Base-by-base conservation (phyloP, 2,329 filamentous ascomycete genomes). In the Fusarium sarcochroum region DNA sequence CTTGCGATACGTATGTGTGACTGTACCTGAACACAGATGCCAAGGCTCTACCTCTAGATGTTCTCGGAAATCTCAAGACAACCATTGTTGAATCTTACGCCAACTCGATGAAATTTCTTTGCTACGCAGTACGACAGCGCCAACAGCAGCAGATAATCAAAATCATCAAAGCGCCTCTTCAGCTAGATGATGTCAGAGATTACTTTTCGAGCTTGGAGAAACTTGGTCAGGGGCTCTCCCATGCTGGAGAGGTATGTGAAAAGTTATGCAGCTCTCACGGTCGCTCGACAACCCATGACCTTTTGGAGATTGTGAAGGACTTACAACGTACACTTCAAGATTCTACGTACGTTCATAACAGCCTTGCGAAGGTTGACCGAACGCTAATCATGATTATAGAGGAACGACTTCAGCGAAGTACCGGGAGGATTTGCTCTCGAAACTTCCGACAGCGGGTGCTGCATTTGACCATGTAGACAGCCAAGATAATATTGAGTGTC, bases 401-500 rank as follows among this genome's bases (percentile, higher is more conserved):
- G 27, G 27, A 5, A 30, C 13, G 10, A 13, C 27, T 11, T 32
- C n/a, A 17, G 20, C 17, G n/a, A 13, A 40, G 35, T 20, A 41
- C 23, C 48, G 32, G 14, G 48, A 51, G n/a, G 13, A 4, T 6
- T 32, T 51, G 21, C n/a, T 51, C 25, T 30, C 35, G 11, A 52
- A 44, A 21, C 49, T 52, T 17, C 38, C 38, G 2, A 52, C 38
- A 8, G 38, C 15, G 34, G 49, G 49, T 3, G 49, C 48, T 5
- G 48, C 34, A 8, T 51, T 40, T 25, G 35, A 51, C 2, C 48
- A 51, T 41, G 13, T 51, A 18, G 14, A 51, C 17, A 51, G 30
- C 13, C 48, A 41, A 20, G 48, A n/a, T 2, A 34, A 38, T 13
- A 20, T n/a, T 34, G 23, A 40, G 37, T 82, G 76, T 40, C 68